Percentiles rank a stretch among this genome's conserved stretches.
Evolutionary conservation across 2,329 filamentous ascomycete species (phyloP).

Genomic region (Neonectria magnoliae): DNA sequence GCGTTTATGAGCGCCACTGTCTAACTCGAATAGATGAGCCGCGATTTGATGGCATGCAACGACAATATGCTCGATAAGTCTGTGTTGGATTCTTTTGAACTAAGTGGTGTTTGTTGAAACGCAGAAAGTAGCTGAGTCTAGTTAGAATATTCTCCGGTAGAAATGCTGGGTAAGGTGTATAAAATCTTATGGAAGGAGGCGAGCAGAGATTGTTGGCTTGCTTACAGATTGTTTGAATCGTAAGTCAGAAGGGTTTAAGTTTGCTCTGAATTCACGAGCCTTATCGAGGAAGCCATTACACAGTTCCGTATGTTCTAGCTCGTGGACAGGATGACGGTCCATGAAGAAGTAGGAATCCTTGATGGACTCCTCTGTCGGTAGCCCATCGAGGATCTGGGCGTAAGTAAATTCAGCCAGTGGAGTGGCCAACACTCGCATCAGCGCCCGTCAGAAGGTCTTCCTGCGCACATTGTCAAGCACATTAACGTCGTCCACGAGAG

Average conservation of each 20-base stretch:
- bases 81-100: too few species aligned
- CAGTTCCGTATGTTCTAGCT: not conserved
- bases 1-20: too few species aligned
- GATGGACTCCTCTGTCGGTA: not conserved
- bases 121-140: too few species aligned
- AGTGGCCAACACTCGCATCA: not conserved
- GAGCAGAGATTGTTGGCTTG: too few species aligned
- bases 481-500: too few species aligned
- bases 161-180: too few species aligned
- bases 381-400: constrained; percentile 13
- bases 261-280: constrained; percentile 4
- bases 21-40: too few species aligned
- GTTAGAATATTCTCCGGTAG: too few species aligned
- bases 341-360: not conserved
- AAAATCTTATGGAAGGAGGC: too few species aligned
- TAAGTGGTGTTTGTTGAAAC: too few species aligned
- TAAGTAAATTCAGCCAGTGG: not conserved
- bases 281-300: constrained; percentile 14
- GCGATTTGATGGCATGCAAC: too few species aligned
- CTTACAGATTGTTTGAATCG: constrained; percentile 3
- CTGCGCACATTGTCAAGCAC: not conserved
- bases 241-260: not conserved
- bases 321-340: constrained; percentile 1
- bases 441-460: not conserved
- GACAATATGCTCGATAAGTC: not conserved